These are phyloP conservation scores for Jamesozyma piceae DNA, from an alignment of 805 yeast species.

Conservation along the genomic window DNA sequence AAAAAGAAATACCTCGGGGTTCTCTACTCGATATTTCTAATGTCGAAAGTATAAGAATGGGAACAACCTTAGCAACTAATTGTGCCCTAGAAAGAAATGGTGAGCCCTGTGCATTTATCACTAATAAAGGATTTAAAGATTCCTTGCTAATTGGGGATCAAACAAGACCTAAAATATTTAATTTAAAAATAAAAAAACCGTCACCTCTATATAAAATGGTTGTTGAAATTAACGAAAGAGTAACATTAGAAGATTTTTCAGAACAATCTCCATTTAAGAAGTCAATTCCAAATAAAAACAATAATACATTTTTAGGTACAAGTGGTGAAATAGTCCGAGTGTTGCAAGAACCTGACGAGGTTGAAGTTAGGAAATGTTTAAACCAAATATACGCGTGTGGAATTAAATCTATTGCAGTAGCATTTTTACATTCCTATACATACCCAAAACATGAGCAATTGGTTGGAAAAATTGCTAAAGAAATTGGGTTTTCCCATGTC, in stretches of 20 bases:
- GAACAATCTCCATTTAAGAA: slow-evolving; percentile 50
- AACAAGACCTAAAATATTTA: slow-evolving; percentile 83
- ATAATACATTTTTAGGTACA: slow-evolving; percentile 41
- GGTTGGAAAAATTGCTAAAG: slow-evolving; percentile 50
- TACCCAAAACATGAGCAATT: slow-evolving; percentile 58
- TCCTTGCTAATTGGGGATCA: slow-evolving; percentile 81
- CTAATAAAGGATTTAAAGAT: slow-evolving; percentile 84
- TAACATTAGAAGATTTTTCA: slow-evolving; percentile 69
- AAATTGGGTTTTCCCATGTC: slow-evolving; percentile 59
- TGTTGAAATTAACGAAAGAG: slow-evolving; percentile 81
- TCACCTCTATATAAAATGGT: slow-evolving; percentile 66
- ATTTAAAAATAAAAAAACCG: slow-evolving; percentile 63
- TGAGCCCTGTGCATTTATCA: slow-evolving; percentile 72
- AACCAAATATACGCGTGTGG: slow-evolving; percentile 44
- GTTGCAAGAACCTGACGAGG: slow-evolving; percentile 40
- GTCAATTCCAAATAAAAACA: slow-evolving; percentile 17
- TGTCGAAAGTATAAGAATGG: slow-evolving; percentile 71
- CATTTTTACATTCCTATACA: slow-evolving; percentile 65
- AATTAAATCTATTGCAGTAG: slow-evolving; percentile 59
- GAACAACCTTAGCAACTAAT: slow-evolving; percentile 94
- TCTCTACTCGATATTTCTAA: slow-evolving; percentile 49
- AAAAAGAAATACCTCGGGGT: slow-evolving; percentile 47
- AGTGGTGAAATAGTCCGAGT: slow-evolving; percentile 63
- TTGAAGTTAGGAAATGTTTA: slow-evolving; percentile 36
- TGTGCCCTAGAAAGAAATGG: slow-evolving; percentile 91